phyloP scores from a whole-genome alignment of 805 yeast species.

The Wickerhamiella domercqiae region DNA sequence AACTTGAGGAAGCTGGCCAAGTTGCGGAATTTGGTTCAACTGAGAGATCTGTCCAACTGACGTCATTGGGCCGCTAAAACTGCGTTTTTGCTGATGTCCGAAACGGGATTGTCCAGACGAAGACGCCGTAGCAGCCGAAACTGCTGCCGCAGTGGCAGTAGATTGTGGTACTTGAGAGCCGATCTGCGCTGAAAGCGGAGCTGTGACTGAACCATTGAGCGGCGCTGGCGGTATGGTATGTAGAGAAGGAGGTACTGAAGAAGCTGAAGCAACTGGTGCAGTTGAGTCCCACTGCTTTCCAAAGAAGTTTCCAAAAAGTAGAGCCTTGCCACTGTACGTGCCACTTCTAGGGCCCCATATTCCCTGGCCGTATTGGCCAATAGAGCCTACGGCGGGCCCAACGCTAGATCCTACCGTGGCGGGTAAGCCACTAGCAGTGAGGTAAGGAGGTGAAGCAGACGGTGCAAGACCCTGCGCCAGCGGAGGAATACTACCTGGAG shows the following conservation, averaged over 20 bases:
- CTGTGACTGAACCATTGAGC: background rate
- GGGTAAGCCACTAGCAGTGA: background rate
- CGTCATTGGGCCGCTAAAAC: no score
- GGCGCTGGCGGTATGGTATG: background rate
- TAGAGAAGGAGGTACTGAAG: no score
- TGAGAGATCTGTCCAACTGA: background rate
- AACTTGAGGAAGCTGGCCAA: background rate
- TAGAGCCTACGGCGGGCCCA: slow-evolving; percentile 2
- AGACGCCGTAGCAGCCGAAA: no score
- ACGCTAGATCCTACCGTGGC: background rate
- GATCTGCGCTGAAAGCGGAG: background rate
- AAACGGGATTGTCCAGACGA: no score
- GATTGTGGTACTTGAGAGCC: background rate
- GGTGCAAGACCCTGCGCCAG: background rate
- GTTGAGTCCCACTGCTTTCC: background rate
- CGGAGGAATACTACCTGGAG: background rate
- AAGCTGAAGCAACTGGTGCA: no score
- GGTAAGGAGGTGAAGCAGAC: background rate
- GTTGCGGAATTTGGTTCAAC: background rate
- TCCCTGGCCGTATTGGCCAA: slow-evolving; percentile 11
- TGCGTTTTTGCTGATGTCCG: no score
- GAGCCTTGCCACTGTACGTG: slow-evolving; percentile 1
- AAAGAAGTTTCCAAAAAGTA: slow-evolving; percentile 3
- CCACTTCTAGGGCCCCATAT: slow-evolving; percentile 15
- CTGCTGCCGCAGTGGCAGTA: no score